These are phyloP conservation scores for Williopsis jadinii DNA, from an alignment of 1,139 yeast species.

Conservation along the genomic window DNA sequence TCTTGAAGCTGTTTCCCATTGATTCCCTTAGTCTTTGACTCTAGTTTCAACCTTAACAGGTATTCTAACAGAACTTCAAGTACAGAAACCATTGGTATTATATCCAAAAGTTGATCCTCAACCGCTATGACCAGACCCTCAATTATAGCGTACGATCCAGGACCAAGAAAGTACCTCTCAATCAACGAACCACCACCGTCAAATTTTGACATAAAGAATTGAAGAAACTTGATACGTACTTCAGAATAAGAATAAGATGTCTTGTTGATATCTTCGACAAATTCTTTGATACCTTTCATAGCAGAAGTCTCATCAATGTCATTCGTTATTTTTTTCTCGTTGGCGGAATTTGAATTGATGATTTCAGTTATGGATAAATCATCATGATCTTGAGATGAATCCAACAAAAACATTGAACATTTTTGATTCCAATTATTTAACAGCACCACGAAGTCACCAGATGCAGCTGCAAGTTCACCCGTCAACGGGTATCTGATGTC, in stretches of 20 bases:
- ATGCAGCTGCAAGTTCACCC: neutral
- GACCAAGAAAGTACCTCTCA: slow-evolving; percentile 19
- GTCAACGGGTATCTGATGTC: neutral
- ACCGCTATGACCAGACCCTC: slow-evolving; percentile 13
- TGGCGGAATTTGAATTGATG: slow-evolving; percentile 19
- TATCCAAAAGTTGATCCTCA: slow-evolving; percentile 5
- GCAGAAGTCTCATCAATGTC: neutral
- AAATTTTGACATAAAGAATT: slow-evolving; percentile 28
- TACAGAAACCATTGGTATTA: slow-evolving; percentile 24
- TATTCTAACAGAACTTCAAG: slow-evolving; percentile 54
- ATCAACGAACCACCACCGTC: slow-evolving; percentile 22
- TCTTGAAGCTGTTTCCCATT: neutral
- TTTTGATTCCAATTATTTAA: slow-evolving; percentile 37
- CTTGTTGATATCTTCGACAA: slow-evolving; percentile 3
- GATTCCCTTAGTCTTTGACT: slow-evolving; percentile 2
- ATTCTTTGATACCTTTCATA: slow-evolving; percentile 6
- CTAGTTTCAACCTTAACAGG: slow-evolving; percentile 16
- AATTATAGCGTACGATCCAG: slow-evolving; percentile 6
- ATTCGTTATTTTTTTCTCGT: neutral
- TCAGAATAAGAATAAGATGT: slow-evolving; percentile 24
- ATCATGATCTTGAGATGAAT: slow-evolving; percentile 4
- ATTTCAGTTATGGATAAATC: slow-evolving; percentile 21
- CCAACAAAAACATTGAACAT: slow-evolving; percentile 29
- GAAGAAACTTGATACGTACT: slow-evolving; percentile 38
- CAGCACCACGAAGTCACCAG: slow-evolving; percentile 30